These are phyloP conservation scores for Aegle marmelos DNA, from an alignment of 345 rosid species.

Conservation along the genomic window DNA sequence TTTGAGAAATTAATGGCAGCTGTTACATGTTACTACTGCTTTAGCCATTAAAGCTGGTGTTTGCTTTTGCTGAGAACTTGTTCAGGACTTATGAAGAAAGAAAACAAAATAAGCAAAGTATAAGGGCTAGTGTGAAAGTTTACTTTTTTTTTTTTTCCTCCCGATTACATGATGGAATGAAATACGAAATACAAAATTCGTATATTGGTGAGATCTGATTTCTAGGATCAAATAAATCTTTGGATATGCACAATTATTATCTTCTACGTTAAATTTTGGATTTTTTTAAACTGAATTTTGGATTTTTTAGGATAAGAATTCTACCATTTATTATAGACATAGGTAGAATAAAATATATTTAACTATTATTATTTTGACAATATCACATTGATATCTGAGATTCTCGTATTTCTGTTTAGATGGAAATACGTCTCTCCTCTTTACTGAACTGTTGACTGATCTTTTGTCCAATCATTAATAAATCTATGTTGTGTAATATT, in stretches of 20 bases:
- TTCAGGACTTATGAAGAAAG: too few relatives aligned
- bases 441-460: too few relatives aligned
- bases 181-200: not conserved
- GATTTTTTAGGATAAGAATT: not conserved
- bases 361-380: too few relatives aligned
- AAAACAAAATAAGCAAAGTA: too few relatives aligned
- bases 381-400: not conserved
- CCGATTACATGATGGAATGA: too few relatives aligned
- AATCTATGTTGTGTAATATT: too few relatives aligned
- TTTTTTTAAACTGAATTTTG: not conserved
- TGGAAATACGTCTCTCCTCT: too few relatives aligned
- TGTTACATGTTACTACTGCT: not conserved
- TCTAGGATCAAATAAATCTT: not conserved
- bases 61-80: conserved; percentile 10
- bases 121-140: too few relatives aligned
- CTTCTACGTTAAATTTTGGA: too few relatives aligned
- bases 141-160: too few relatives aligned
- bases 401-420: not conserved
- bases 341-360: too few relatives aligned
- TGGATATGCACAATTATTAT: not conserved
- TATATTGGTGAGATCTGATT: not conserved
- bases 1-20: not conserved
- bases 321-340: not conserved
- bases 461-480: too few relatives aligned
- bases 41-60: not conserved